These are phyloP conservation scores for Candida pseudoviswanathii DNA, from an alignment of 1,139 yeast species.

Conservation along the genomic window DNA sequence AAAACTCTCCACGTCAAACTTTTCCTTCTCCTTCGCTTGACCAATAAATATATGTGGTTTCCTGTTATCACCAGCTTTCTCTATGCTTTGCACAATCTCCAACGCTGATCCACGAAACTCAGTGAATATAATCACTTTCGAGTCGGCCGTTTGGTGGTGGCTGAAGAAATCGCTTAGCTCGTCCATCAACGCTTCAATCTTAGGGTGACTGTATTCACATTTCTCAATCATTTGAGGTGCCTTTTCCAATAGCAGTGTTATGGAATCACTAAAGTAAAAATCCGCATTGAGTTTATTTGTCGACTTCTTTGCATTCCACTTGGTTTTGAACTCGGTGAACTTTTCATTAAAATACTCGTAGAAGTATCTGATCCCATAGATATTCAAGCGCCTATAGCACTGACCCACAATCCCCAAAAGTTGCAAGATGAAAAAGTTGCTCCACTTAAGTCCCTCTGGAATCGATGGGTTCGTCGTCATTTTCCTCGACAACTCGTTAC, in stretches of 20 bases:
- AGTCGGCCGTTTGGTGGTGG: slow-evolving; percentile 37
- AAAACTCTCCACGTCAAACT: slow-evolving; percentile 51
- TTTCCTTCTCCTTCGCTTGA: slow-evolving; percentile 63
- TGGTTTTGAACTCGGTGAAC: slow-evolving; percentile 58
- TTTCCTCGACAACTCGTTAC: slow-evolving; percentile 68
- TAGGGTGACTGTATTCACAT: slow-evolving; percentile 69
- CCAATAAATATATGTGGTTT: slow-evolving; percentile 92
- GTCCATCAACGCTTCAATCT: slow-evolving; percentile 60
- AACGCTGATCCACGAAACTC: slow-evolving; percentile 88
- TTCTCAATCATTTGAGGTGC: slow-evolving; percentile 48
- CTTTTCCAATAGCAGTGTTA: slow-evolving; percentile 43
- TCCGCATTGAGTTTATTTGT: slow-evolving; percentile 61
- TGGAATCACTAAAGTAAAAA: slow-evolving; percentile 55
- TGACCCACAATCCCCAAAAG: slow-evolving; percentile 77
- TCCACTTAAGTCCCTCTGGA: slow-evolving; percentile 74
- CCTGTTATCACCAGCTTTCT: slow-evolving; percentile 35
- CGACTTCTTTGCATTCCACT: slow-evolving; percentile 51
- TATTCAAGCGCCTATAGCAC: slow-evolving; percentile 63
- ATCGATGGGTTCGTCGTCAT: slow-evolving; percentile 52
- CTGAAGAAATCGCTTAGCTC: slow-evolving; percentile 59
- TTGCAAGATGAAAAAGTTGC: slow-evolving; percentile 60
- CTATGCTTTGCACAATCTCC: slow-evolving; percentile 75
- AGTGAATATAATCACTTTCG: slow-evolving; percentile 84
- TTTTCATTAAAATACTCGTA: slow-evolving; percentile 64
- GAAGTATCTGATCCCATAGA: slow-evolving; percentile 83